Conservation (phyloP, 257 asterid species). For the Penstemon newberryi region DNA sequence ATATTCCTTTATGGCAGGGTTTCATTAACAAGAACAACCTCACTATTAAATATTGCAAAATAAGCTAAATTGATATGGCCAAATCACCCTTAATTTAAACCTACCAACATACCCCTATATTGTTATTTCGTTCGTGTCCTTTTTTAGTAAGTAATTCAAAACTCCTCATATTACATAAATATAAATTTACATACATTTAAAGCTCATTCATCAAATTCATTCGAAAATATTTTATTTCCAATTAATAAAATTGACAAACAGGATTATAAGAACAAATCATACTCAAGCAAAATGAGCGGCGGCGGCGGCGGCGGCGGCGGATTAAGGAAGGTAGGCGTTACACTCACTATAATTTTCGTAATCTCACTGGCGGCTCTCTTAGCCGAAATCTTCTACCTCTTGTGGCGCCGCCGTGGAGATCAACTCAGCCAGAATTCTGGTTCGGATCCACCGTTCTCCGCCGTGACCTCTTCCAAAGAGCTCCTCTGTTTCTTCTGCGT, state of each 20-base stretch:
- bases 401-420: slow-evolving; percentile 61
- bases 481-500: slow-evolving; percentile 52
- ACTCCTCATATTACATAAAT: too few relatives aligned
- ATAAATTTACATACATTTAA: too few relatives aligned
- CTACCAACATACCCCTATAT: too few relatives aligned
- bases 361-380: slow-evolving; percentile 45
- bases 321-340: slow-evolving; percentile 45
- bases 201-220: too few relatives aligned
- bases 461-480: slow-evolving; percentile 44
- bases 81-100: too few relatives aligned
- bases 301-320: slow-evolving; percentile 34
- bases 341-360: slow-evolving; percentile 45
- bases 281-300: slow-evolving; percentile 31
- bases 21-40: too few relatives aligned
- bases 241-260: background rate
- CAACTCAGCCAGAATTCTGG: slow-evolving; percentile 28
- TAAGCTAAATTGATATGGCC: too few relatives aligned
- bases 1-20: too few relatives aligned
- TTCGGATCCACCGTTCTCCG: slow-evolving; percentile 30
- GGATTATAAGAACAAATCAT: background rate
- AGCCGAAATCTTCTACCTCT: slow-evolving; percentile 41
- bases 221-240: too few relatives aligned
- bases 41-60: too few relatives aligned
- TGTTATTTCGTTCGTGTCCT: too few relatives aligned
- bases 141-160: too few relatives aligned